These are phyloP conservation scores for Debaryomyces tyrocola DNA, from an alignment of 805 yeast species.

Conservation along the genomic window DNA sequence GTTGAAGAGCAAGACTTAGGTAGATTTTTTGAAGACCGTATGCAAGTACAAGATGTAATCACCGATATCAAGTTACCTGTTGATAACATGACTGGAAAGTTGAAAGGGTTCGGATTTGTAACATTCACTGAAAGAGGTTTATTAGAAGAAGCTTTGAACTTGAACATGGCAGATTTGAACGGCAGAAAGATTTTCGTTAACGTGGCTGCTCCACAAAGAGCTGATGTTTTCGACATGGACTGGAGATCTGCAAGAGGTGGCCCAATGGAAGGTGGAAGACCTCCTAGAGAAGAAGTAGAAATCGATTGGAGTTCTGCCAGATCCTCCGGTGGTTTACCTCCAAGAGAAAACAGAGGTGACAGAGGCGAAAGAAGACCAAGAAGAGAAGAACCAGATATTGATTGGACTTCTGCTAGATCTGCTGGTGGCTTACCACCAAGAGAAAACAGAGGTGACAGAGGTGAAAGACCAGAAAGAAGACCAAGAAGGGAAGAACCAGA, in stretches of 20 bases:
- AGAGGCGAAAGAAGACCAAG: constrained; percentile 25
- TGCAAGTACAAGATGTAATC: constrained; percentile 51
- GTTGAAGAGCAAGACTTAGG: constrained; percentile 62
- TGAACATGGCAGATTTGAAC: constrained; percentile 43
- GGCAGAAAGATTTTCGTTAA: constrained; percentile 54
- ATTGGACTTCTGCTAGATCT: constrained; percentile 47
- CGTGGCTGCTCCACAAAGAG: constrained; percentile 59
- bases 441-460: constrained; percentile 36
- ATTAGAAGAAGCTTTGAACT: constrained; percentile 52
- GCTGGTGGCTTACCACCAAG: constrained; percentile 27
- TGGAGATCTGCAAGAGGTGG: constrained; percentile 38
- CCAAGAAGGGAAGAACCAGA: constrained; percentile 48
- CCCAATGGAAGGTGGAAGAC: constrained; percentile 23
- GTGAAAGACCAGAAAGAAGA: constrained; percentile 21
- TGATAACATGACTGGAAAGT: constrained; percentile 61
- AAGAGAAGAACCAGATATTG: constrained; percentile 43
- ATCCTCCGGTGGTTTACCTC: constrained; percentile 27
- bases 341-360: constrained; percentile 39
- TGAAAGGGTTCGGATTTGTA: constrained; percentile 58
- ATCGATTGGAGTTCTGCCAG: constrained; percentile 52
- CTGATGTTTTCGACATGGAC: constrained; percentile 45
- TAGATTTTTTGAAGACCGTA: constrained; percentile 61
- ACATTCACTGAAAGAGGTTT: constrained; percentile 46
- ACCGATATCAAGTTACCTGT: constrained; percentile 70
- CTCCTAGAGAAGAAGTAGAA: constrained; percentile 40